These are phyloP conservation scores for Lotus japonicus DNA, from an alignment of 306 rosid species.

Conservation along the genomic window DNA sequence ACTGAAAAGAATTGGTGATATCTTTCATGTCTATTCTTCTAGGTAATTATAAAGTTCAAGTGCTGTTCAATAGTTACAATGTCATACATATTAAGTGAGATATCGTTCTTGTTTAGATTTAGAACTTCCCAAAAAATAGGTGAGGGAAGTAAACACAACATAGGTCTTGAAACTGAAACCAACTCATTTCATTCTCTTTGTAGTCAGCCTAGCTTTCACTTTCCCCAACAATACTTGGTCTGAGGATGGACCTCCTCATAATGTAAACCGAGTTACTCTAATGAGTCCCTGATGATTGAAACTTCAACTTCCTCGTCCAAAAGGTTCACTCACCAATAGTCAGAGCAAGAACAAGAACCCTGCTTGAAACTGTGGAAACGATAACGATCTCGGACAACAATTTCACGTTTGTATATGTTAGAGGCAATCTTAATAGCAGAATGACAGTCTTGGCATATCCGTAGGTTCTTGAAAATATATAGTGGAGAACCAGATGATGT, in stretches of 20 bases:
- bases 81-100: not conserved
- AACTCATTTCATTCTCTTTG: not conserved
- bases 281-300: not conserved
- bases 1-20: not conserved
- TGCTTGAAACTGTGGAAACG: conserved; percentile 69
- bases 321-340: conserved; percentile 48
- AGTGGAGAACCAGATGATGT: conserved; percentile 47
- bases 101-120: not conserved
- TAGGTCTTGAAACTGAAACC: not conserved
- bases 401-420: conserved; percentile 42
- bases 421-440: conserved; percentile 67
- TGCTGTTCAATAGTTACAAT: too few species aligned
- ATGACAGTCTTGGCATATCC: conserved; percentile 72
- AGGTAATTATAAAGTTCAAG: too few species aligned
- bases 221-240: not conserved
- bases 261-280: not conserved
- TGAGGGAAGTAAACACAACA: not conserved
- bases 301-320: not conserved
- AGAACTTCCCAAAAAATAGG: not conserved
- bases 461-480: conserved; percentile 58
- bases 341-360: conserved; percentile 74
- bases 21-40: too few species aligned
- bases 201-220: not conserved
- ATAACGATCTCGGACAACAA: conserved; percentile 65
- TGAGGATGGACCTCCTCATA: not conserved